phyloP scores from a whole-genome alignment of 192 early-diverging fungal species.

The Podochytrium sp. region DNA sequence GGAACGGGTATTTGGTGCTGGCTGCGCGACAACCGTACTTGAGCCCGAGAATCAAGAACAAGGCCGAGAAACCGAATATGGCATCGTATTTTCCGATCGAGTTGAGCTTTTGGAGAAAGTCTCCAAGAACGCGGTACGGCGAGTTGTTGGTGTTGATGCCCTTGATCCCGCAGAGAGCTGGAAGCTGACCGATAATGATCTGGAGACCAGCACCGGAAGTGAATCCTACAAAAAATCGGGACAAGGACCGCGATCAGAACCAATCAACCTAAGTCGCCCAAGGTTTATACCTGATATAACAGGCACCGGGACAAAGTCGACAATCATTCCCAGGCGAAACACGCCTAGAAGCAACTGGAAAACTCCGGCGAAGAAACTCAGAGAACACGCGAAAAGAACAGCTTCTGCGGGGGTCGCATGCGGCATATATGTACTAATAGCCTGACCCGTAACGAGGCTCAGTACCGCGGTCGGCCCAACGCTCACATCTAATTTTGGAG shows the following conservation, averaged over 20 bases:
- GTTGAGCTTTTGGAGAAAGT: conserved; percentile 50
- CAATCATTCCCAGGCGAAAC: conserved; percentile 80
- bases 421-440: conserved; percentile 50
- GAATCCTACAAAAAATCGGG: conserved; percentile 79
- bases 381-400: conserved; percentile 58
- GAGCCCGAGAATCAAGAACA: conserved; percentile 48
- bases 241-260: conserved; percentile 90
- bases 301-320: conserved; percentile 81
- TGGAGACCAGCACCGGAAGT: conserved; percentile 81
- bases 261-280: not conserved
- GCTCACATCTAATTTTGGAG: conserved; percentile 50
- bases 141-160: conserved; percentile 70
- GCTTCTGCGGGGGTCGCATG: conserved; percentile 24
- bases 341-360: conserved; percentile 74
- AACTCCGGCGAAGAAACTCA: conserved; percentile 76
- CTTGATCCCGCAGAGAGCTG: conserved; percentile 77
- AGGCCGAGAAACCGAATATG: conserved; percentile 53
- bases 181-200: conserved; percentile 82
- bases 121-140: conserved; percentile 76
- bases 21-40: conserved; percentile 24
- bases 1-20: conserved; percentile 32
- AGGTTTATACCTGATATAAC: conserved; percentile 60
- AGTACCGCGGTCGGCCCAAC: conserved; percentile 82
- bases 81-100: conserved; percentile 56
- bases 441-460: conserved; percentile 74